A percentile compares a stretch with the other conserved stretches of the same genome.
Evolutionary conservation across 1,284 basidiomycete species (phyloP).

Genomic region (Caloboletus firmus): DNA sequence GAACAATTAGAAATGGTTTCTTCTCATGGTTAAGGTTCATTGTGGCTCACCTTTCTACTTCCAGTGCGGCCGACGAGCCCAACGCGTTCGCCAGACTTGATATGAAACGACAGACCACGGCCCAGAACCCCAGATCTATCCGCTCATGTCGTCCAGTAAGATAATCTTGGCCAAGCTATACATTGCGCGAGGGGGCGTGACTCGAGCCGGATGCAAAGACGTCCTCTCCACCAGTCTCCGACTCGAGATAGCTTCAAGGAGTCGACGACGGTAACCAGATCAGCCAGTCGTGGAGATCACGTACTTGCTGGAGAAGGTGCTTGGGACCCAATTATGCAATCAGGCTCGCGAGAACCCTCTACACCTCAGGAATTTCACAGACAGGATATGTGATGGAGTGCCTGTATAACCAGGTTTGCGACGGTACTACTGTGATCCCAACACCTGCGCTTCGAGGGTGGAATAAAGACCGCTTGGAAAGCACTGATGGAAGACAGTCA

Average conservation of each 20-base stretch:
- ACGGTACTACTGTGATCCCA: background rate
- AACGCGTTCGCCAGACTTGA: no score
- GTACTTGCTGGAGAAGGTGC: constrained; percentile 1
- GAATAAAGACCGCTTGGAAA: background rate
- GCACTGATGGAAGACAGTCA: constrained; percentile 1
- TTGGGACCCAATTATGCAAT: background rate
- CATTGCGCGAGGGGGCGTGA: background rate
- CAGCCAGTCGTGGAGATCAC: background rate
- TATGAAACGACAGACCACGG: no score
- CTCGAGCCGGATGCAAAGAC: background rate
- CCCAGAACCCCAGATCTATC: no score
- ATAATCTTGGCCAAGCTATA: constrained; percentile 1
- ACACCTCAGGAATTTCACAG: background rate
- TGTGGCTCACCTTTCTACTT: background rate
- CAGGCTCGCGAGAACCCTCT: background rate
- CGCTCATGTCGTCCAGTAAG: constrained; percentile 2
- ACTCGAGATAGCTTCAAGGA: background rate
- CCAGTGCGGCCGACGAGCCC: constrained; percentile 4
- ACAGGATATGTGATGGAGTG: background rate
- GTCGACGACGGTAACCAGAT: background rate
- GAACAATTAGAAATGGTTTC: background rate
- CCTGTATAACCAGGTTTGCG: background rate
- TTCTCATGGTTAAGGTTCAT: background rate
- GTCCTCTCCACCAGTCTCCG: constrained; percentile 1
- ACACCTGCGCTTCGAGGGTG: background rate